Conservation (phyloP, 768 basidiomycete species). For the Mycena filopes region DNA sequence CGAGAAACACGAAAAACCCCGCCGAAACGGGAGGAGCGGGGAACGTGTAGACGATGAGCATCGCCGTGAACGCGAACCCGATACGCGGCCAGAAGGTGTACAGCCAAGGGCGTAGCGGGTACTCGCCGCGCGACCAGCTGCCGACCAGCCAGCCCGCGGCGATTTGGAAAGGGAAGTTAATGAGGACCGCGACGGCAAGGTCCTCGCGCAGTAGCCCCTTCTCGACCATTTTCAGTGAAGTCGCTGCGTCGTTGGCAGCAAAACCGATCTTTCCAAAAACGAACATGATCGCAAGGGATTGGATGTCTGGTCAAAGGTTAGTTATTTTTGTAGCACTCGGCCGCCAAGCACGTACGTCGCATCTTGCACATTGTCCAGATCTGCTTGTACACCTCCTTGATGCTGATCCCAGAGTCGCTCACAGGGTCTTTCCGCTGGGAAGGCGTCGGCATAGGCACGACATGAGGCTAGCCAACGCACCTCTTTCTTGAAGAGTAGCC, state of each 20-base stretch:
- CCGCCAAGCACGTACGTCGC: slow-evolving; percentile 69
- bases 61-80: slow-evolving; percentile 74
- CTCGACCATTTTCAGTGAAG: slow-evolving; percentile 93
- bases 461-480: slow-evolving; percentile 48
- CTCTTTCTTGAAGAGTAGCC: slow-evolving; percentile 94
- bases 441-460: neutral
- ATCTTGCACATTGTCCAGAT: slow-evolving; percentile 95
- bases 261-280: slow-evolving; percentile 95
- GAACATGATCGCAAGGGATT: slow-evolving; percentile 86
- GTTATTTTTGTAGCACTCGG: slow-evolving; percentile 7
- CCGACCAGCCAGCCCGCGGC: slow-evolving; percentile 94
- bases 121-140: slow-evolving; percentile 88
- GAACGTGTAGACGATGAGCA: slow-evolving; percentile 85
- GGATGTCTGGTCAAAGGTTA: slow-evolving; percentile 74
- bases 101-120: slow-evolving; percentile 88
- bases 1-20: slow-evolving; percentile 83
- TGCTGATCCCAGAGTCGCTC: slow-evolving; percentile 86
- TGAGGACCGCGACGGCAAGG: slow-evolving; percentile 92
- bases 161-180: slow-evolving; percentile 98
- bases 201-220: slow-evolving; percentile 96
- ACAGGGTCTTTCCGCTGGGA: slow-evolving; percentile 77
- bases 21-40: slow-evolving; percentile 77
- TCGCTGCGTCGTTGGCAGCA: slow-evolving; percentile 92
- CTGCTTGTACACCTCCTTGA: slow-evolving; percentile 89
- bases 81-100: slow-evolving; percentile 92